Evolutionary conservation across 352 stramenopile genomes (phyloP).

Genomic region (Globisporangium carolinianum): DNA sequence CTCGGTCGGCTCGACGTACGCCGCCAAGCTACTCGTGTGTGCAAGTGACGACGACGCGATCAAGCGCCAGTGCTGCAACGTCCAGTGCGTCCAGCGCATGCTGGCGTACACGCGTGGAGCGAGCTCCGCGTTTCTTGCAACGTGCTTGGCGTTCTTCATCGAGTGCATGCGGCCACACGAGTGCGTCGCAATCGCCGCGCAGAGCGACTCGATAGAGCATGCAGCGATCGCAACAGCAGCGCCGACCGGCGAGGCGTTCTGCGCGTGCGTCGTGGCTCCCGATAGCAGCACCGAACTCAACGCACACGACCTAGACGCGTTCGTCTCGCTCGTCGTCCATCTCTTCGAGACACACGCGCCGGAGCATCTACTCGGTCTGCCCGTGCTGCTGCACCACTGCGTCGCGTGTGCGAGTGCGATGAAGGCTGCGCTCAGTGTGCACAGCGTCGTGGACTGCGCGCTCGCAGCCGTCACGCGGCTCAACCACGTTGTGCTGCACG

Average conservation of each 20-base stretch:
- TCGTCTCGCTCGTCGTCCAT: conserved; percentile 18
- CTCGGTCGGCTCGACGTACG: conserved; percentile 25
- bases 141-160: conserved; percentile 30
- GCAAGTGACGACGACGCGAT: conserved; percentile 19
- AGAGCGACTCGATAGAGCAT: not conserved
- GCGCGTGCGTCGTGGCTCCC: conserved; percentile 17
- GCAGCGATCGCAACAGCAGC: not conserved
- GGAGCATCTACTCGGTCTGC: conserved; percentile 30
- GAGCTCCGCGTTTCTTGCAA: conserved; percentile 24
- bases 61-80: conserved; percentile 19
- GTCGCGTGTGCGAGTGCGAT: conserved; percentile 22
- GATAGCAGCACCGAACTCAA: conserved; percentile 2
- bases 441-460: conserved; percentile 23
- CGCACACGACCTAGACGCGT: conserved; percentile 7
- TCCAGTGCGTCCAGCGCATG: conserved; percentile 19
- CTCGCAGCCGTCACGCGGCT: conserved; percentile 28
- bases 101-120: conserved; percentile 23
- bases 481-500: conserved; percentile 28
- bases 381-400: conserved; percentile 35
- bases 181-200: not conserved
- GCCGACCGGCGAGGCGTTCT: conserved; percentile 18
- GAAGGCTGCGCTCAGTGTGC: conserved; percentile 24
- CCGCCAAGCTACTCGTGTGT: conserved; percentile 27
- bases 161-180: conserved; percentile 12
- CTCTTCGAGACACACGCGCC: conserved; percentile 41